Conservation (phyloP, 192 early-diverging fungal species). For the Radiomyces spectabilis region DNA sequence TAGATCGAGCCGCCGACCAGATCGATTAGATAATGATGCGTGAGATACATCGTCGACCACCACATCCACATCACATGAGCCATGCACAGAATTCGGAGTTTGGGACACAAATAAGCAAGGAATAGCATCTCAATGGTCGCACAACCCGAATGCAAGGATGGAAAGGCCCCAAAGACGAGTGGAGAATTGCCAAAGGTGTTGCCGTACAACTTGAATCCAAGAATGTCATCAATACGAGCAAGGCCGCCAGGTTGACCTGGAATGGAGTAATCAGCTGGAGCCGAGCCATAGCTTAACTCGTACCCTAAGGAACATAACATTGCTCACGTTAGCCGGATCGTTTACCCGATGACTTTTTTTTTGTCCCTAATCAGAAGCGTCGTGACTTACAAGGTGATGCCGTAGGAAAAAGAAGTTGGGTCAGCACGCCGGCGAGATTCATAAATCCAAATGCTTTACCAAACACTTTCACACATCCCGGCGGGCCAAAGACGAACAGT, state of each 20-base stretch:
- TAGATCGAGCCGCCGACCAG: slow-evolving; percentile 57
- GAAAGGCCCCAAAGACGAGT: slow-evolving; percentile 70
- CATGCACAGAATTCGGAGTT: slow-evolving; percentile 29
- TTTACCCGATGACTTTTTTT: not conserved
- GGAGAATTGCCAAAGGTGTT: slow-evolving; percentile 57
- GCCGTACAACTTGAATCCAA: slow-evolving; percentile 53
- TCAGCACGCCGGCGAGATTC: slow-evolving; percentile 58
- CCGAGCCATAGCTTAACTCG: slow-evolving; percentile 48
- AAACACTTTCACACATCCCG: slow-evolving; percentile 43
- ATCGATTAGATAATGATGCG: slow-evolving; percentile 68
- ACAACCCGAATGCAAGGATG: slow-evolving; percentile 63
- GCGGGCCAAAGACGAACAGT: slow-evolving; percentile 40
- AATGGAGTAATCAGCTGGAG: slow-evolving; percentile 54
- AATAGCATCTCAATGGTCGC: slow-evolving; percentile 57
- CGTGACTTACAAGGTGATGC: slow-evolving; percentile 65
- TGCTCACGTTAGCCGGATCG: not conserved
- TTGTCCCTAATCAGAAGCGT: not conserved
- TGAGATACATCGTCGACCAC: slow-evolving; percentile 71
- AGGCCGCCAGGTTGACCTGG: slow-evolving; percentile 62
- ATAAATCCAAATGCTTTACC: slow-evolving; percentile 53
- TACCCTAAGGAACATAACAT: slow-evolving; percentile 43
- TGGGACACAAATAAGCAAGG: slow-evolving; percentile 35
- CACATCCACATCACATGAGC: slow-evolving; percentile 63
- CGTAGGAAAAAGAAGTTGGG: slow-evolving; percentile 56
- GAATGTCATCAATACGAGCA: slow-evolving; percentile 54